Conservation (phyloP, 2,329 filamentous ascomycete genomes). For the Bipolaris victoriae region DNA sequence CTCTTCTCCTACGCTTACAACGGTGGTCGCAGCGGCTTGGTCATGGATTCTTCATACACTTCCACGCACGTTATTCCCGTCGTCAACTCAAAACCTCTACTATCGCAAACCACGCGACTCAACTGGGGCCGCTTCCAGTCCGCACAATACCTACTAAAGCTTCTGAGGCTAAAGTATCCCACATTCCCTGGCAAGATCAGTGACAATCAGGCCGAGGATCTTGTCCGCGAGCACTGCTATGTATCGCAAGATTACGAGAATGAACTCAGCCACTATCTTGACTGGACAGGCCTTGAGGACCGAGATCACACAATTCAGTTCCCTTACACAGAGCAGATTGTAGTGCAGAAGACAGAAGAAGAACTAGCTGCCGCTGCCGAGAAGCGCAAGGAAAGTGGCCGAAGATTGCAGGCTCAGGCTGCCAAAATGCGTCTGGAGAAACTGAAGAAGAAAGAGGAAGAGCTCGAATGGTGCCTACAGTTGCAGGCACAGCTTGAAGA, state of each 20-base stretch:
- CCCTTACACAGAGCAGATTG: constrained; percentile 87
- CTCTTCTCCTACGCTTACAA: constrained; percentile 96
- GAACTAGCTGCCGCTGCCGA: constrained; percentile 90
- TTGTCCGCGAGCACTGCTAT: constrained; percentile 89
- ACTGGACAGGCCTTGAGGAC: constrained; percentile 91
- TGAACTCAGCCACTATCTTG: constrained; percentile 77
- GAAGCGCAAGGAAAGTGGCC: constrained; percentile 91
- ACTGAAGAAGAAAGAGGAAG: constrained; percentile 92
- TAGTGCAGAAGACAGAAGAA: constrained; percentile 91
- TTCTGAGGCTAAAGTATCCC: constrained; percentile 90
- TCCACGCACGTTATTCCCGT: constrained; percentile 96
- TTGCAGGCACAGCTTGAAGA: constrained; percentile 72
- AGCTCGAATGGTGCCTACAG: constrained; percentile 90
- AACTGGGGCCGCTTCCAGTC: constrained; percentile 95
- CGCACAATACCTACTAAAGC: constrained; percentile 88
- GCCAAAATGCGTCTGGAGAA: constrained; percentile 97
- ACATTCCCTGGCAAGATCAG: constrained; percentile 86
- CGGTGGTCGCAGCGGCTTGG: constrained; percentile 81
- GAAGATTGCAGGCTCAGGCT: constrained; percentile 90
- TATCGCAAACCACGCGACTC: constrained; percentile 83
- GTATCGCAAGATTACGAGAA: constrained; percentile 81
- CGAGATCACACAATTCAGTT: constrained; percentile 89
- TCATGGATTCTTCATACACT: constrained; percentile 90
- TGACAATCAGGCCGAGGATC: constrained; percentile 82
- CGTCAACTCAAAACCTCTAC: constrained; percentile 80